Percentiles rank a stretch among this genome's conserved stretches.
Conservation (phyloP, 176 grass and related monocot species). For the Juncus effusus region DNA sequence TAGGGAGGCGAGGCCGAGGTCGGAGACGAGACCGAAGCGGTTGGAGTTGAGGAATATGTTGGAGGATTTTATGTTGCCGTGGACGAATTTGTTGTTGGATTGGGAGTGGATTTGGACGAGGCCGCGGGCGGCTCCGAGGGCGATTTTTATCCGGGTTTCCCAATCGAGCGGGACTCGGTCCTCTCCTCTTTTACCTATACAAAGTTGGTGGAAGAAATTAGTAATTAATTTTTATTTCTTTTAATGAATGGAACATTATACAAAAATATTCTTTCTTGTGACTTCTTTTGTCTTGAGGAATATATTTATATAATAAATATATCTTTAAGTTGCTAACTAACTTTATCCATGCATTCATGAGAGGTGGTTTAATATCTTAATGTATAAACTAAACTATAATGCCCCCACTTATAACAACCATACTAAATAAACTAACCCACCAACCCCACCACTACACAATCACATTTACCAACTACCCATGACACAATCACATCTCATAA, state of each 20-base stretch:
- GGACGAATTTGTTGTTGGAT: slow-evolving; percentile 90
- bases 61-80: slow-evolving; percentile 93
- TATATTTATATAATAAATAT: too few species aligned
- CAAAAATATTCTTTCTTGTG: neutral
- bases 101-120: slow-evolving; percentile 63
- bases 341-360: neutral
- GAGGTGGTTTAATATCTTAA: neutral
- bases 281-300: too few species aligned
- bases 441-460: too few species aligned
- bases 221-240: neutral
- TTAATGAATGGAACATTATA: neutral
- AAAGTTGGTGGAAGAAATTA: slow-evolving; percentile 11
- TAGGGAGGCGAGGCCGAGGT: slow-evolving; percentile 55
- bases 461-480: too few species aligned
- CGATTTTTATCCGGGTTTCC: slow-evolving; percentile 81
- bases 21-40: slow-evolving; percentile 60
- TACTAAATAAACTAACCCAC: too few species aligned
- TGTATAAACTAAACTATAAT: too few species aligned
- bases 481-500: too few species aligned
- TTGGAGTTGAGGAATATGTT: slow-evolving; percentile 74
- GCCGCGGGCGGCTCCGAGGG: slow-evolving; percentile 77
- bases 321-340: neutral
- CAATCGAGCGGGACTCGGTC: slow-evolving; percentile 76
- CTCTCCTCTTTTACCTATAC: slow-evolving; percentile 70
- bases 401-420: too few species aligned